These are phyloP conservation scores for Hyaloscypha finlandica DNA, from an alignment of 495 filamentous ascomycete species.

Conservation along the genomic window DNA sequence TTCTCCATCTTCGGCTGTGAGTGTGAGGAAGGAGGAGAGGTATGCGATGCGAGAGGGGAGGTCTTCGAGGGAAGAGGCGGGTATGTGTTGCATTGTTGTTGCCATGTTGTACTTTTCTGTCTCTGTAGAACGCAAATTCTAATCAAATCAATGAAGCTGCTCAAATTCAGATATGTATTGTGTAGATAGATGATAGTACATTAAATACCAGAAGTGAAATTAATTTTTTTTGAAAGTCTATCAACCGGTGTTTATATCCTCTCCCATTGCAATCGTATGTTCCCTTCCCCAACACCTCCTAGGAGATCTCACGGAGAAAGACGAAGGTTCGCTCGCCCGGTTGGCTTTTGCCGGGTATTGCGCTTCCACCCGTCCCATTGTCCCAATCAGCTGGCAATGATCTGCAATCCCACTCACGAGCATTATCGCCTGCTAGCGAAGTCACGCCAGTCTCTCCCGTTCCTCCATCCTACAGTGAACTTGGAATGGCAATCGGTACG, in stretches of 20 bases:
- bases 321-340: too few relatives aligned
- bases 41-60: constrained; percentile 38
- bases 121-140: too few relatives aligned
- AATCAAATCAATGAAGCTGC: too few relatives aligned
- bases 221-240: neutral
- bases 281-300: constrained; percentile 1
- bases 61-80: constrained; percentile 30
- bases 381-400: neutral
- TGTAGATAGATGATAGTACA: too few relatives aligned
- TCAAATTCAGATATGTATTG: too few relatives aligned
- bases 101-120: neutral
- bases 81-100: constrained; percentile 40
- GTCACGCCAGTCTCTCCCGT: neutral
- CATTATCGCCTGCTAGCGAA: neutral
- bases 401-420: neutral
- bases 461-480: too few relatives aligned
- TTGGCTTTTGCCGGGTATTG: neutral
- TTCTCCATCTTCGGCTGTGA: constrained; percentile 36
- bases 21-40: constrained; percentile 37
- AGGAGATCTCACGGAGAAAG: constrained; percentile 15
- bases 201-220: neutral
- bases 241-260: neutral
- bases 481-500: too few relatives aligned
- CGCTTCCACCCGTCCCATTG: neutral
- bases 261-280: neutral